Base-by-base conservation (phyloP, 768 basidiomycete species). In the Lactarius tabidus region DNA sequence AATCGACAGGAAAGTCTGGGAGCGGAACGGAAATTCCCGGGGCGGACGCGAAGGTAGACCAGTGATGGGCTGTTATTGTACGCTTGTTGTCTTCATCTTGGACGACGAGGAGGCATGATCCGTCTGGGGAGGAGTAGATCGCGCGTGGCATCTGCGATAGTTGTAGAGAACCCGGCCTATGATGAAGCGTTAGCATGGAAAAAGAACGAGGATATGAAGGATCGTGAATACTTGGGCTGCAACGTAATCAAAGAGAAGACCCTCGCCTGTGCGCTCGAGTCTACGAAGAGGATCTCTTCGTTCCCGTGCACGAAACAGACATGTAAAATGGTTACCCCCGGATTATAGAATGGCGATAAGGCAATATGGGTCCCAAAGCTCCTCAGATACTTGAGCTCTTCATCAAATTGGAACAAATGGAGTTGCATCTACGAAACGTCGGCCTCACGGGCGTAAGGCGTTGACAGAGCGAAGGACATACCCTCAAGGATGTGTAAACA, bases 271-370 rank as follows among this genome's bases (percentile, higher is more conserved):
- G 74, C 73, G 4, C 64, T 68, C 1, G 76, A 75, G 63, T 86
- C 85, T 2, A 85, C 72, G 0, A 86, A 69, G 0, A 83, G 66
- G 6, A 86, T 56, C 58, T 86, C 85, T 66, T 86, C 84, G 39
- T 71, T 78, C 4, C 82, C 81, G 43, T 72, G 72, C 1, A 83
- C 75, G 64, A 85, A 84, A 52, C 78, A 76, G 1, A 79, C 75
- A 18, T 74, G 74, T 1, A 43, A 62, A 20, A 85, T 75, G 10
- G 55, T 51, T 0, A 66, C n/a, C 3, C 66, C 68, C 0, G 69
- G 8, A 9, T 69, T 56, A 66, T 82, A 84, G 82, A 83, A 85
- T 0, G 66, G 56, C 2, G 59, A 66, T 10, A 86, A 73, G 41
- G 79, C 75, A 10, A 81, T 72, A 0, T 78, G 59, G 8, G 71